Evolutionary conservation across 345 rosid species (phyloP).

Genomic region (Brassica napus): DNA sequence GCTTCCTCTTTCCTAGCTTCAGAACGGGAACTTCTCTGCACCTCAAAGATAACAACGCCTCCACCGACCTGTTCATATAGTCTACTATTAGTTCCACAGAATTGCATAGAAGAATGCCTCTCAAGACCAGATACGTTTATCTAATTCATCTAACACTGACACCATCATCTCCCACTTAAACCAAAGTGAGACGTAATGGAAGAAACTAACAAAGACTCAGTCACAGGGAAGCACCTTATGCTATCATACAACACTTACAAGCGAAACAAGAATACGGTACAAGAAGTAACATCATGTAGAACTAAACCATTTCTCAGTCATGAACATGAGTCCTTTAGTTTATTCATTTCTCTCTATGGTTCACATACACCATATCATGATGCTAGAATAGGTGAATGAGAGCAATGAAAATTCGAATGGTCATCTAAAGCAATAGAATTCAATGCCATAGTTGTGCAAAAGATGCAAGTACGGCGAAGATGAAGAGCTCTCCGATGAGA

Average conservation of each 20-base stretch:
- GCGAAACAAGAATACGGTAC: neutral
- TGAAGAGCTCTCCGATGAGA: slow-evolving; percentile 81
- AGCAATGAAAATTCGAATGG: too few relatives aligned
- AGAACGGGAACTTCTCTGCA: slow-evolving; percentile 86
- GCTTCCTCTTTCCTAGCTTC: slow-evolving; percentile 84
- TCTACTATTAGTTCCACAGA: slow-evolving; percentile 11
- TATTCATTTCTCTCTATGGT: too few relatives aligned
- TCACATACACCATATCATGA: too few relatives aligned
- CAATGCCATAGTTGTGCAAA: neutral
- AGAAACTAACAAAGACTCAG: slow-evolving; percentile 1
- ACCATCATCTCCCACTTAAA: slow-evolving; percentile 5
- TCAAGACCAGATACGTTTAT: neutral
- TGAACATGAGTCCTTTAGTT: neutral
- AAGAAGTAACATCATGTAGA: neutral
- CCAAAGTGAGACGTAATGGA: neutral
- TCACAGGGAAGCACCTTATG: neutral
- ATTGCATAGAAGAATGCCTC: slow-evolving; percentile 5
- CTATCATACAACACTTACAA: neutral
- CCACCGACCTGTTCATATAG: slow-evolving; percentile 67
- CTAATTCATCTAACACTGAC: neutral
- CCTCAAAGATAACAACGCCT: slow-evolving; percentile 77
- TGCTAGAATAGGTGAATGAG: too few relatives aligned
- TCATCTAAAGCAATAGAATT: too few relatives aligned
- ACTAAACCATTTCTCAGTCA: neutral
- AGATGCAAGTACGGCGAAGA: slow-evolving; percentile 59